Percentiles rank a stretch among this genome's conserved stretches.
phyloP scores from a whole-genome alignment of 2,329 filamentous ascomycete genomes.

The Elsinoe batatas region DNA sequence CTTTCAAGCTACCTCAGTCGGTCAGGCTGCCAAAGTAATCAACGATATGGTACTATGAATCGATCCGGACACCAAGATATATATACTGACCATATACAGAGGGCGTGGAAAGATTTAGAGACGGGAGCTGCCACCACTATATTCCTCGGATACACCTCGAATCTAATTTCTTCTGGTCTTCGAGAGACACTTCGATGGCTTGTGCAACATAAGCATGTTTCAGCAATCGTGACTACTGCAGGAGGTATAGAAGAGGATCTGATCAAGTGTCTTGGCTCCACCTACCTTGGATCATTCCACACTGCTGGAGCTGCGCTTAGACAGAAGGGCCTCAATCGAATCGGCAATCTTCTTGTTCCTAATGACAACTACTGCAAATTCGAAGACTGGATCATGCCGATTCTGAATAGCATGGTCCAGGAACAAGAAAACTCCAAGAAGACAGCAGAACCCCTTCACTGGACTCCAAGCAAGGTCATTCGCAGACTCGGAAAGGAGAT shows the following conservation, averaged over 20 bases:
- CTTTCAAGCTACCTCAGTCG: constrained; percentile 70
- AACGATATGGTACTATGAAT: constrained; percentile 69
- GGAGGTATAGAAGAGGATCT: constrained; percentile 95
- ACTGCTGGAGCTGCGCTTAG: constrained; percentile 68
- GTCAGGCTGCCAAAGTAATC: constrained; percentile 81
- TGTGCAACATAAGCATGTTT: constrained; percentile 85
- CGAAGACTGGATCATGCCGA: constrained; percentile 94
- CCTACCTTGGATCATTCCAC: constrained; percentile 81
- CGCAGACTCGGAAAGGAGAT: constrained; percentile 86
- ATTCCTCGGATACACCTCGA: constrained; percentile 95
- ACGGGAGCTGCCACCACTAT: constrained; percentile 76
- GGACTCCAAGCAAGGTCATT: constrained; percentile 92
- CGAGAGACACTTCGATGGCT: constrained; percentile 86
- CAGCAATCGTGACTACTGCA: constrained; percentile 87
- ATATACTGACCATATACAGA: constrained; percentile 37
- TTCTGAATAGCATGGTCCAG: constrained; percentile 85
- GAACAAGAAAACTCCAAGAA: constrained; percentile 75
- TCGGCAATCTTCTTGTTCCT: constrained; percentile 89
- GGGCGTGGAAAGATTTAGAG: constrained; percentile 71
- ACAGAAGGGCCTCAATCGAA: constrained; percentile 80
- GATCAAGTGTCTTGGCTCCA: constrained; percentile 93
- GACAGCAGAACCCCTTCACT: constrained; percentile 58
- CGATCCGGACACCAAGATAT: background rate
- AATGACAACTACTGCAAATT: constrained; percentile 97
- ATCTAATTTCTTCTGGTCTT: constrained; percentile 91